These are phyloP conservation scores for Fusarium cicatricum DNA, from an alignment of 2,329 filamentous ascomycete species.

Conservation along the genomic window DNA sequence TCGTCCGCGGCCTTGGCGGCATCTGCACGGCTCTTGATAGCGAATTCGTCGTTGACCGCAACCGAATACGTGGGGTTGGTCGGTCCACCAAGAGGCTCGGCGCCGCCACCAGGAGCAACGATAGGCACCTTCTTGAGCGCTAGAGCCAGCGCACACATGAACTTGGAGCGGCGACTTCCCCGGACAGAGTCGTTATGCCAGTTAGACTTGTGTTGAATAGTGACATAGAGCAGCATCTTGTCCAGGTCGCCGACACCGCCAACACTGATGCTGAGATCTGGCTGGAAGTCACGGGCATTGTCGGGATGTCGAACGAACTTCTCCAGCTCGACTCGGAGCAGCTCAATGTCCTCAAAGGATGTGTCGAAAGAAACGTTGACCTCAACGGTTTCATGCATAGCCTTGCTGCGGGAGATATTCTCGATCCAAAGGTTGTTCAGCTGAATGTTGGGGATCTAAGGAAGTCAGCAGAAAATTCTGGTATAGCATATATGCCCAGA, in stretches of 20 bases:
- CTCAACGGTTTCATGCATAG: conserved; percentile 87
- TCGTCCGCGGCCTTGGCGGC: conserved; percentile 68
- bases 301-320: conserved; percentile 83
- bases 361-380: conserved; percentile 88
- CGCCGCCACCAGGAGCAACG: conserved; percentile 78
- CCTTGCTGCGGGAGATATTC: conserved; percentile 88
- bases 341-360: conserved; percentile 86
- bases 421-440: conserved; percentile 95
- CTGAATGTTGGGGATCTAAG: conserved; percentile 86
- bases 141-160: conserved; percentile 91
- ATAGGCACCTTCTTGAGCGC: conserved; percentile 90
- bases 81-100: conserved; percentile 67
- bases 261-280: conserved; percentile 81
- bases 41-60: conserved; percentile 73
- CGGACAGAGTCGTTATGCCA: conserved; percentile 89
- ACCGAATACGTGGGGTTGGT: conserved; percentile 86
- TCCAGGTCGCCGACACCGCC: conserved; percentile 83
- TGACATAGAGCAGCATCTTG: conserved; percentile 83
- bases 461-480: neutral
- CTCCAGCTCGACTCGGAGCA: conserved; percentile 84
- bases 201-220: conserved; percentile 92
- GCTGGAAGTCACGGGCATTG: conserved; percentile 90
- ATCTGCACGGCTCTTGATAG: conserved; percentile 68
- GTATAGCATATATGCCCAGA: neutral
- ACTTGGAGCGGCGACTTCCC: conserved; percentile 85